A percentile compares a stretch with the other conserved stretches of the same genome.
Conservation (phyloP, 192 early-diverging fungal species). For the Backusella luteola region DNA sequence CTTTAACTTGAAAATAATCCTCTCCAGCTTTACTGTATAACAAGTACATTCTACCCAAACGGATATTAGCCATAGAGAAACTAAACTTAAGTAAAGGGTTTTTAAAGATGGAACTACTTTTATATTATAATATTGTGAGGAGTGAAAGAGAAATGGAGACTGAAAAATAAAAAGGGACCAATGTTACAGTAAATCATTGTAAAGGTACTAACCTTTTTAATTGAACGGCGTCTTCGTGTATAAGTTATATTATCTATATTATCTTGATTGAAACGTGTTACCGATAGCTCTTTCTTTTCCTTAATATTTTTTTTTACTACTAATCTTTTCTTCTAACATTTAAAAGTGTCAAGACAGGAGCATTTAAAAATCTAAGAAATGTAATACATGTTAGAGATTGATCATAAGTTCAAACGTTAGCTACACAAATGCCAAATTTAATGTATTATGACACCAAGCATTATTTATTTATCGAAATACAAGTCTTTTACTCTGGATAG, state of each 20-base stretch:
- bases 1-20: background rate
- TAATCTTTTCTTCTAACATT: background rate
- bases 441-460: no score
- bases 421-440: no score
- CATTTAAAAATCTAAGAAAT: background rate
- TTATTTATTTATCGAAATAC: no score
- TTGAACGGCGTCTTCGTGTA: background rate
- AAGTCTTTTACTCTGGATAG: no score
- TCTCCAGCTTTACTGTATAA: background rate
- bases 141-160: background rate
- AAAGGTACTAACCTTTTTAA: background rate
- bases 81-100: background rate
- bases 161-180: background rate
- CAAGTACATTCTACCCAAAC: background rate
- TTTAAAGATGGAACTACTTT: background rate
- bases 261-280: background rate
- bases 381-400: no score
- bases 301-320: background rate
- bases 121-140: background rate
- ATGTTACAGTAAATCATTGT: background rate
- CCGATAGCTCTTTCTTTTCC: background rate
- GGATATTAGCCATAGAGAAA: background rate
- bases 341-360: background rate
- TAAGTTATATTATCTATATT: background rate
- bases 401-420: no score